Base-by-base conservation (phyloP, 1,139 yeast species). In the Sporopachydermia cereana region DNA sequence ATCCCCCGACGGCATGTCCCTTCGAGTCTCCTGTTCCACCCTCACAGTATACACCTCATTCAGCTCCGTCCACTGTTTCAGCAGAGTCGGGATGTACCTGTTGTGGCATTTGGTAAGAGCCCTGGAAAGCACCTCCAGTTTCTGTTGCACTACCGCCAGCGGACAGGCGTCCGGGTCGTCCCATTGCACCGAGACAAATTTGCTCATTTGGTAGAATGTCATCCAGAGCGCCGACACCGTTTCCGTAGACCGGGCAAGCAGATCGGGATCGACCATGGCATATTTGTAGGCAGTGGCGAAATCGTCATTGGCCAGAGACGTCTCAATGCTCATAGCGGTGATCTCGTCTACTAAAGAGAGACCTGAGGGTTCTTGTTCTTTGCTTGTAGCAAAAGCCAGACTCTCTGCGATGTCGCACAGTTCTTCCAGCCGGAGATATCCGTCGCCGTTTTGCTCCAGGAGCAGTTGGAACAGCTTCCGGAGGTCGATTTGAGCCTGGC, bases 121-220 rank as follows among this genome's bases (percentile, higher is more conserved):
- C 42, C 58, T 55, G 1, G 77, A 59, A 20, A 77, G 60, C 2
- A 76, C 60, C 43, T 67, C 68, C 47, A 71, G 55, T 52, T 77
- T 80, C 48, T 67, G 64, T 14, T 53, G 57, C 44, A 54, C 66
- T 50, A 43, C 61, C 49, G 14, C 57, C 55, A 44, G 62, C 0
- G 61, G 55, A n/a, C 39, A 34, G 39, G 20, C n/a, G 4, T 61
- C 58, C 18, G 54, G 52, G 21, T 60, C 58, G 45, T 62, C 64
- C 78, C 78, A 74, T 3, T 60, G 60, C 1, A 78, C 76, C 2
- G 77, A 68, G 12, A 70, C 60, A 52, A 58, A 76, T 53, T 74
- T 74, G 2, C 81, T 81, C 2, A 76, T 75, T 51, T 77, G 82
- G 51, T 72, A 74, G 51, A 74, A 73, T 2, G 79, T 71, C 24